Percentiles rank a stretch among this genome's conserved stretches.
phyloP scores from a whole-genome alignment of 140 eudicot genomes.

The Anethum foeniculum region DNA sequence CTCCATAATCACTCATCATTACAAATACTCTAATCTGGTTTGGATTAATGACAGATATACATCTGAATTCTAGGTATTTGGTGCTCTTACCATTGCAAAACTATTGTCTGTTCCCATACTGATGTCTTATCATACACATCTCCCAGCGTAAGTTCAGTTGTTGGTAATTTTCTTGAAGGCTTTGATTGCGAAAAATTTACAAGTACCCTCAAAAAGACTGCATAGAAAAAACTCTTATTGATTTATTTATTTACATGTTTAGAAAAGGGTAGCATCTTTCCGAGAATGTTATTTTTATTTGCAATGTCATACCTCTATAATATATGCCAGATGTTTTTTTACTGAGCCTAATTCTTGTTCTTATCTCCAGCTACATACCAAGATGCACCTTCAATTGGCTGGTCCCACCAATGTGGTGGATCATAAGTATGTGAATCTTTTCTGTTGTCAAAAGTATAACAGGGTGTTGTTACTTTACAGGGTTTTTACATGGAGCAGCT shows the following conservation, averaged over 20 bases:
- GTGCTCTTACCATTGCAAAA: slow-evolving; percentile 91
- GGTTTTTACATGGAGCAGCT: slow-evolving; percentile 95
- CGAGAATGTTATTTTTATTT: not conserved
- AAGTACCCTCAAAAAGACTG: not conserved
- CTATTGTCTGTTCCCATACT: slow-evolving; percentile 82
- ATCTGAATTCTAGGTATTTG: slow-evolving; percentile 62
- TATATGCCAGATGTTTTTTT: slow-evolving; percentile 1
- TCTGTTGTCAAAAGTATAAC: slow-evolving; percentile 1
- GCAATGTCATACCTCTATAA: not conserved
- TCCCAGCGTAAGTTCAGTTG: slow-evolving; percentile 76
- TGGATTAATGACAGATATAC: not conserved
- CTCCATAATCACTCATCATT: not conserved
- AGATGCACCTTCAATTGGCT: slow-evolving; percentile 98
- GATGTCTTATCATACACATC: slow-evolving; percentile 99
- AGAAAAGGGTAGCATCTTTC: not conserved
- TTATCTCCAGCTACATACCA: slow-evolving; percentile 74
- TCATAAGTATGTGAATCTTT: slow-evolving; percentile 59
- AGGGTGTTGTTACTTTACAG: slow-evolving; percentile 19
- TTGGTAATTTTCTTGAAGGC: not conserved
- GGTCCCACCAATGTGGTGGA: slow-evolving; percentile 87
- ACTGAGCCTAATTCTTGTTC: slow-evolving; percentile 18
- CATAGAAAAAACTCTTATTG: not conserved
- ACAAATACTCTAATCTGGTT: not conserved
- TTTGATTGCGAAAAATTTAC: not conserved
- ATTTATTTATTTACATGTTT: not conserved